A percentile compares a stretch with the other conserved stretches of the same genome.
These are phyloP conservation scores for Naganishia randhawae DNA, from an alignment of 768 basidiomycete genomes.

Conservation along the genomic window DNA sequence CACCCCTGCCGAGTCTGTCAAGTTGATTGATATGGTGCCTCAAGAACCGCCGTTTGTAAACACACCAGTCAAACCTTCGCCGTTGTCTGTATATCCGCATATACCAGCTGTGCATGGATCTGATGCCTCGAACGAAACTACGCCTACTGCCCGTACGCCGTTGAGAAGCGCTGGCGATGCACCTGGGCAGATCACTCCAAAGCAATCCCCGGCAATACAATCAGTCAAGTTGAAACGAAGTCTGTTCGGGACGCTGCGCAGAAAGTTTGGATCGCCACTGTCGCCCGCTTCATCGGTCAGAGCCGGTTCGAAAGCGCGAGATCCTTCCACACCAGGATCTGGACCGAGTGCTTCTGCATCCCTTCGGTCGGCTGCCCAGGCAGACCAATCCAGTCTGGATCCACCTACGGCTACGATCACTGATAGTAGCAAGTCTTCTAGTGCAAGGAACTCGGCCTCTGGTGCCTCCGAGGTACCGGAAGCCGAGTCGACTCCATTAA, in stretches of 20 bases:
- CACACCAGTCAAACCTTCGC: background rate
- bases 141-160: background rate
- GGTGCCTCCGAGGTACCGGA: background rate
- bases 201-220: background rate
- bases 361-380: background rate
- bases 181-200: background rate
- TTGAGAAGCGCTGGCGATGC: background rate
- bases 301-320: background rate
- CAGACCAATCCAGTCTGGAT: background rate
- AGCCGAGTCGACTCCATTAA: background rate
- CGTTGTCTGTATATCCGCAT: background rate
- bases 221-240: conserved; percentile 13
- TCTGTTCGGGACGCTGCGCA: conserved; percentile 9
- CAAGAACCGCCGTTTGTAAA: background rate
- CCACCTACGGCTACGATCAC: background rate
- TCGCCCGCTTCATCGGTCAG: conserved; percentile 1
- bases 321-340: background rate
- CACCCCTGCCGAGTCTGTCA: conserved; percentile 6
- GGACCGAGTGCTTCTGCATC: conserved; percentile 1
- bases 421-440: background rate
- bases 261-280: conserved; percentile 4
- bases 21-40: background rate
- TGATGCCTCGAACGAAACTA: background rate
- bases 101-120: too few species aligned
- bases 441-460: background rate